Evolutionary conservation across 1,139 yeast genomes (phyloP).

Genomic region (Diutina rugosa): DNA sequence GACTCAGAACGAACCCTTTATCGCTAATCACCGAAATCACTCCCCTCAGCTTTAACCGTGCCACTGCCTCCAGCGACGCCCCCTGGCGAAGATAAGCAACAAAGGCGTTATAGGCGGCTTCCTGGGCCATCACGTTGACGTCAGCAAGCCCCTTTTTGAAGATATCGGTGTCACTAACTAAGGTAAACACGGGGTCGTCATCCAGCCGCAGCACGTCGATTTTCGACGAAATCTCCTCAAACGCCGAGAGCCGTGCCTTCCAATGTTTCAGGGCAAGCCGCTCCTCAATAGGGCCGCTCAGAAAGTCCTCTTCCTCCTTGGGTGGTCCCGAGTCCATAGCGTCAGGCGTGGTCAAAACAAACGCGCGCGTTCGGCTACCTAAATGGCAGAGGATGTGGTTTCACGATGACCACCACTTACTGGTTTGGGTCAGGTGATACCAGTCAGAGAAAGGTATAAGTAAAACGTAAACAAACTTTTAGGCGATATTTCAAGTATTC

Average conservation of each 20-base stretch:
- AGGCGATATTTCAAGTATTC: too few species aligned
- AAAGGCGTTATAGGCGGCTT: conserved; percentile 54
- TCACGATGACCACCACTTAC: not conserved
- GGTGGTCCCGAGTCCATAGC: not conserved
- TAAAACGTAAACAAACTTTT: too few species aligned
- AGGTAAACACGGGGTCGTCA: conserved; percentile 36
- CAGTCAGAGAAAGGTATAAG: too few species aligned
- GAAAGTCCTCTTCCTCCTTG: conserved; percentile 40
- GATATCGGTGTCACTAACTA: conserved; percentile 25
- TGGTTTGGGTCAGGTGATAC: not conserved
- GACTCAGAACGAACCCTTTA: conserved; percentile 64
- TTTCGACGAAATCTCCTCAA: conserved; percentile 45
- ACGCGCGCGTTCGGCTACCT: not conserved
- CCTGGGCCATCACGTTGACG: conserved; percentile 86
- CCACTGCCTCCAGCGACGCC: conserved; percentile 26
- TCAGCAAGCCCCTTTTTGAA: conserved; percentile 55
- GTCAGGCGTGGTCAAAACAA: not conserved
- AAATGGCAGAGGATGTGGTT: not conserved
- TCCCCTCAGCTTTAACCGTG: conserved; percentile 22
- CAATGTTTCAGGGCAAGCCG: conserved; percentile 66
- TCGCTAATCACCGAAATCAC: conserved; percentile 57
- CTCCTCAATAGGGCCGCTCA: conserved; percentile 52
- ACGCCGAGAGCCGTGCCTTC: conserved; percentile 81
- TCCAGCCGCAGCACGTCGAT: conserved; percentile 47
- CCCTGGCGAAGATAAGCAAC: conserved; percentile 48